Base-by-base conservation (phyloP, 345 rosid species). In the Firmiana major region DNA sequence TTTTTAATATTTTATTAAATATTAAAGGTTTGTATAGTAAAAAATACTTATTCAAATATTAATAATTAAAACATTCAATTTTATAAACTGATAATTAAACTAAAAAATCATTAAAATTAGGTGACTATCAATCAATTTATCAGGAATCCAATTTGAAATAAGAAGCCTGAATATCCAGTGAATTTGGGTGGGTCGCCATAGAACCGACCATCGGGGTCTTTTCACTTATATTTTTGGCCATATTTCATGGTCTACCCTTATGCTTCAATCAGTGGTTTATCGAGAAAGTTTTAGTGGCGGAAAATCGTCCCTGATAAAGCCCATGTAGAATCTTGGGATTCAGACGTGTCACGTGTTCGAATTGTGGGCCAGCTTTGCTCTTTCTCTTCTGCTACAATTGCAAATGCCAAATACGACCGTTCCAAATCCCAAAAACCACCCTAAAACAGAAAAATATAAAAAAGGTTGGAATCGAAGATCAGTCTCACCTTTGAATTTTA, bases 301-400 rank as follows among this genome's bases (percentile, higher is more conserved):
- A 60, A 46, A 78, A 72, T 75, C 46, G 24, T 58, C 21, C 54
- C 67, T n/a, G 7, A 15, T 3, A 34, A 46, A 8, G 12, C 22
- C 21, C 17, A 26, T 43, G 51, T 65, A 36, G 77, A 63, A 62
- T 80, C 40, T 64, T 71, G 3, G 51, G 73, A 24, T 75, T 53
- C 72, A 70, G 51, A 28, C 68, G 45, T 49, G 79, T n/a, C n/a
- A n/a, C n/a, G n/a, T 63, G 82, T 72, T 70, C 11, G 1, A 53
- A 53, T 53, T 11, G 63, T 71, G 28, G 71, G 49, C 2, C 28
- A 3, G 36, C 31, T 8, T 43, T 9, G 17, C 3, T 19, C 46
- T 53, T 34, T 36, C 31, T 1, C 13, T 55, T 3, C 34, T 36
- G 26, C 62, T 49, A 49, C 49, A 26, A 11, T 16, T 55, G 46